Evolutionary conservation across 495 filamentous ascomycete genomes (phyloP), one percentile per base, ranked within the genome.

Genomic region (Penicillium longicatenatum): DNA sequence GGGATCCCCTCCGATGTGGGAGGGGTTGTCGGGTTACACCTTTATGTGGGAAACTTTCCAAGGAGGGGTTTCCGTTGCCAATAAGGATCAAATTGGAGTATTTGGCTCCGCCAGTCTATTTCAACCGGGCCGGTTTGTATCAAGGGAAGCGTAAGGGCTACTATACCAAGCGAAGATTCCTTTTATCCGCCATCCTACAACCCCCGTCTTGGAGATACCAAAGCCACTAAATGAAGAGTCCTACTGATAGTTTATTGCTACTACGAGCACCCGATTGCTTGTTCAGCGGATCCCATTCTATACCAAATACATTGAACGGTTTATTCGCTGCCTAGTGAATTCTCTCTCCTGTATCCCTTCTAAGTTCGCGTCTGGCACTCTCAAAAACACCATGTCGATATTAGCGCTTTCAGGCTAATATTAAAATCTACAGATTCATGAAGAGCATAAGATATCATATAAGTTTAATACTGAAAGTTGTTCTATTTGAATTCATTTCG

Each of bases 1-100:
- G 65, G 26, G 24, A n/a, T 1, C 6, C 11, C 33, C 20, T 62
- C 65, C 65, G 65, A 67, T 54, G 57, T 45, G 44, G 24, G 61
- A 61, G 65, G 62, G 57, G 56, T 39, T 7, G 21, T 51, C 17
- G 48, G 48, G 33, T 35, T 21, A 51, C 48, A 35, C 48, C 1
- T 35, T 35, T 6, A 26, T n/a, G 14, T 6, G 24, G 11, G 20
- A 48, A 30, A 48, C 45, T 17, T 30, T 31, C 19, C 21, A 48
- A 48, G 33, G 24, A 61, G 65, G 59, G 57, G 56, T 37, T 6
- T 19, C 17, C 9, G 48, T 48, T 48, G 30, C 19, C 21, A 30
- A 19, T 48, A 26, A 17, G 11, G n/a, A 10, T 22, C 1, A 8
- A 45, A 19, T 22, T 48, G 45, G 45, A 29, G 45, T 29, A n/a